Base-by-base conservation (phyloP, 768 basidiomycete species). In the Pholiota conissans region DNA sequence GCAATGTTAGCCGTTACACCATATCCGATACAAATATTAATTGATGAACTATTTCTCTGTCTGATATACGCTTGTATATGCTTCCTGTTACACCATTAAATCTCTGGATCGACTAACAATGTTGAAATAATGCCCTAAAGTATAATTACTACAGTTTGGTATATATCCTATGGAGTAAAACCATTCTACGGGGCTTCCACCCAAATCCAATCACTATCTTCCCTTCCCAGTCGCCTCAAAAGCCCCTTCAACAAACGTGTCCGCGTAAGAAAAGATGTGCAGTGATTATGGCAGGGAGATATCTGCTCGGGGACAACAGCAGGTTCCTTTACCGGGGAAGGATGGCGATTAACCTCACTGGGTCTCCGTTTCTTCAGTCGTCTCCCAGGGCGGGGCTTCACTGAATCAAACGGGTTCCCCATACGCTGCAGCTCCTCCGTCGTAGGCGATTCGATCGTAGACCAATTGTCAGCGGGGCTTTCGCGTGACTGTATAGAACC, bases 1-100 rank as follows among this genome's bases (percentile, higher is more conserved):
- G 81, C 74, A 82, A 84, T 82, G 82, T 80, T 84, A 80, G 79
- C 82, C 82, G 71, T 84, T 84, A 83, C 82, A 84, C 82, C 81
- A 83, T 84, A 84, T 73, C 81, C 69, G 70, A 70, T 49, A 11
- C 35, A n/a, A n/a, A n/a, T n/a, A n/a, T n/a, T n/a, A n/a, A n/a
- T n/a, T n/a, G n/a, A n/a, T n/a, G n/a, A n/a, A n/a, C n/a, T n/a
- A n/a, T n/a, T n/a, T n/a, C n/a, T n/a, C n/a, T n/a, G n/a, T n/a
- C n/a, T n/a, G n/a, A n/a, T n/a, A n/a, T n/a, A n/a, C n/a, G n/a
- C n/a, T n/a, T n/a, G n/a, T n/a, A n/a, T n/a, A n/a, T n/a, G n/a
- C n/a, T n/a, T n/a, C n/a, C n/a, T n/a, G n/a, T n/a, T n/a, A n/a
- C n/a, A n/a, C n/a, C n/a, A 32, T 13, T 13, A 6, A 6, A 32